phyloP scores from a whole-genome alignment of 164 flowering plant species.

The Macadamia integrifolia region DNA sequence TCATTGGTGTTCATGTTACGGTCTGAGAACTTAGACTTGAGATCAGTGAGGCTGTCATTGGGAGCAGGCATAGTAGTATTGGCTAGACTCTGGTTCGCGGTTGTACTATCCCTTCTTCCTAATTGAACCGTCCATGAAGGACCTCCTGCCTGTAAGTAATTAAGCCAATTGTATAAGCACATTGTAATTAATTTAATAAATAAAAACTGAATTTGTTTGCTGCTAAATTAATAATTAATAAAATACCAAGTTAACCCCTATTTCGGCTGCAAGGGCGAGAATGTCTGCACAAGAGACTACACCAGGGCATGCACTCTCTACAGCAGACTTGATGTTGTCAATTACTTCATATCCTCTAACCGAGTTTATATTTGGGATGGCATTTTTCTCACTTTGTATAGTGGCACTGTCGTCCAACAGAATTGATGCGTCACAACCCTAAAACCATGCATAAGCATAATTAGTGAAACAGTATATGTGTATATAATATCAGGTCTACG shows the following conservation, averaged over 20 bases:
- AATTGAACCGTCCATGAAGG: too few species aligned
- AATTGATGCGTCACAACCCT: conserved; percentile 35
- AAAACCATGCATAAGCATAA: not conserved
- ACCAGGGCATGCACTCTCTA: conserved; percentile 35
- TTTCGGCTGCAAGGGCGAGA: conserved; percentile 36
- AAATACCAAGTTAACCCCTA: conserved; percentile 27
- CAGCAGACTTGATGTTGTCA: conserved; percentile 25
- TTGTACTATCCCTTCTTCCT: too few species aligned
- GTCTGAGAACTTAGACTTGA: conserved; percentile 11
- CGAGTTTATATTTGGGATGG: conserved; percentile 24
- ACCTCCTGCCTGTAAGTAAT: conserved; percentile 22
- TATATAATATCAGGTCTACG: too few species aligned
- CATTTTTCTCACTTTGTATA: conserved; percentile 36
- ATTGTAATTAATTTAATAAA: too few species aligned
- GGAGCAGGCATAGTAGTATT: not conserved
- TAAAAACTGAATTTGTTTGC: too few species aligned
- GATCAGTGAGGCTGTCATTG: not conserved
- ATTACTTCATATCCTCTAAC: conserved; percentile 29
- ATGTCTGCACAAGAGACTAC: conserved; percentile 45
- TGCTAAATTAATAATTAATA: too few species aligned
- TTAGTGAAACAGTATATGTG: too few species aligned
- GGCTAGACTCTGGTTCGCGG: too few species aligned
- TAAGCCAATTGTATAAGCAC: too few species aligned
- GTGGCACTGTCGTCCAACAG: conserved; percentile 24
- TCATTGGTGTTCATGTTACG: conserved; percentile 26